Evolutionary conservation across 352 stramenopile genomes (phyloP).

Genomic region (Plasmopara halstedii): DNA sequence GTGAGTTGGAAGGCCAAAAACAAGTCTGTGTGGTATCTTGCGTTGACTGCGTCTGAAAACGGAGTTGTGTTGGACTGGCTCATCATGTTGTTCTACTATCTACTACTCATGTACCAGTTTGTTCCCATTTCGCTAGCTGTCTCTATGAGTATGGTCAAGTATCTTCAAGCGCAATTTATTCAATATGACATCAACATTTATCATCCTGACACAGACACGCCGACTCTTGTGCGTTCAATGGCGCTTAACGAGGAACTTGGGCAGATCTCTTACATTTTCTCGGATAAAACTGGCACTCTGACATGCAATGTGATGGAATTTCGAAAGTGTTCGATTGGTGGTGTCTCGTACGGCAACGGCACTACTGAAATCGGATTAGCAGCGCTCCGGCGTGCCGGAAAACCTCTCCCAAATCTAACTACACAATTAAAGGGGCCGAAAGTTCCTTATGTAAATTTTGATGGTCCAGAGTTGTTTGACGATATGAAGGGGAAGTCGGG

Average conservation of each 20-base stretch:
- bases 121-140: slow-evolving; percentile 97
- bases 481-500: slow-evolving; percentile 56
- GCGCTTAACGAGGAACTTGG: slow-evolving; percentile 93
- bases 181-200: slow-evolving; percentile 94
- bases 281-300: slow-evolving; percentile 99
- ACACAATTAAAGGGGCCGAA: slow-evolving; percentile 13
- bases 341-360: slow-evolving; percentile 83
- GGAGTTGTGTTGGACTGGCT: slow-evolving; percentile 50
- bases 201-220: slow-evolving; percentile 79
- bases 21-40: slow-evolving; percentile 54
- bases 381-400: slow-evolving; percentile 51
- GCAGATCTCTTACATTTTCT: slow-evolving; percentile 98
- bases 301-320: slow-evolving; percentile 99
- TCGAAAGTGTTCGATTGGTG: slow-evolving; percentile 88
- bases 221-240: slow-evolving; percentile 88
- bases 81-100: slow-evolving; percentile 88
- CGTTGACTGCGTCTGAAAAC: slow-evolving; percentile 25
- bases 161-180: slow-evolving; percentile 92
- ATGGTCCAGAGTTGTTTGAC: slow-evolving; percentile 54
- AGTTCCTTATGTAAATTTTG: slow-evolving; percentile 72
- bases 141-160: slow-evolving; percentile 94
- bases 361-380: slow-evolving; percentile 75
- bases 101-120: slow-evolving; percentile 96
- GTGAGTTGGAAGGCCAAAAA: slow-evolving; percentile 43
- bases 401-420: slow-evolving; percentile 36